These are phyloP conservation scores for Leishmania gerbilli DNA, from an alignment of 208 protist genomes.

Conservation along the genomic window DNA sequence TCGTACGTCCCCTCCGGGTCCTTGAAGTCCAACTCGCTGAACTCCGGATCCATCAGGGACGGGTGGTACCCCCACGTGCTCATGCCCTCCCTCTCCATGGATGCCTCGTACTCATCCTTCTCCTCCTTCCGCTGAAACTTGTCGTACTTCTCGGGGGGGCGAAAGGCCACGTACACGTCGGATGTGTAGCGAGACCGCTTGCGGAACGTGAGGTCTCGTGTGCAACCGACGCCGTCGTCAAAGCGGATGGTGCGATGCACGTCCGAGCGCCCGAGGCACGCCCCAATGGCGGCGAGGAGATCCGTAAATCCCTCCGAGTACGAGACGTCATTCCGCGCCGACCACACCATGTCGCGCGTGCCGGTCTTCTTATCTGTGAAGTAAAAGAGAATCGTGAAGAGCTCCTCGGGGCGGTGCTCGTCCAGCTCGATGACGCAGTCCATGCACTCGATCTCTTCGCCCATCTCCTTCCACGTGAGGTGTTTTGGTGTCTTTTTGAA, in stretches of 20 bases:
- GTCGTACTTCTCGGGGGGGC: constrained; percentile 80
- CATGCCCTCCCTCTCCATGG: constrained; percentile 72
- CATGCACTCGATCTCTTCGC: constrained; percentile 89
- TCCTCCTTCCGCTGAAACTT: constrained; percentile 78
- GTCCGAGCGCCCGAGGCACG: constrained; percentile 77
- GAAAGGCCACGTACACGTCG: constrained; percentile 81
- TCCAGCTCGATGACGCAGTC: constrained; percentile 90
- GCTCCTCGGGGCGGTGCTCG: constrained; percentile 85
- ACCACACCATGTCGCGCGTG: constrained; percentile 77
- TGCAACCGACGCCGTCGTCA: constrained; percentile 73
- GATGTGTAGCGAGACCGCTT: constrained; percentile 89
- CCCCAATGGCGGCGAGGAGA: constrained; percentile 79
- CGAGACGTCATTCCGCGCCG: constrained; percentile 79
- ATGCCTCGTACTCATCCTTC: constrained; percentile 76
- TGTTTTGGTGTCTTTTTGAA: constrained; percentile 89
- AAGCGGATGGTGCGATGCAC: constrained; percentile 91
- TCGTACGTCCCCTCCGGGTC: constrained; percentile 86
- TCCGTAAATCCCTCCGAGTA: constrained; percentile 88
- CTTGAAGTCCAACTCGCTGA: constrained; percentile 75
- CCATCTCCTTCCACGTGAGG: constrained; percentile 87
- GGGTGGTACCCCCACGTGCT: constrained; percentile 90
- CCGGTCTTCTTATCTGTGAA: constrained; percentile 80
- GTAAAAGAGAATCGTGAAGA: constrained; percentile 86
- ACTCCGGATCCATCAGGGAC: constrained; percentile 84
- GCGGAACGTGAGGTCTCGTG: constrained; percentile 77